These are phyloP conservation scores for Corylus avellana DNA, from an alignment of 306 rosid genomes.

Conservation along the genomic window DNA sequence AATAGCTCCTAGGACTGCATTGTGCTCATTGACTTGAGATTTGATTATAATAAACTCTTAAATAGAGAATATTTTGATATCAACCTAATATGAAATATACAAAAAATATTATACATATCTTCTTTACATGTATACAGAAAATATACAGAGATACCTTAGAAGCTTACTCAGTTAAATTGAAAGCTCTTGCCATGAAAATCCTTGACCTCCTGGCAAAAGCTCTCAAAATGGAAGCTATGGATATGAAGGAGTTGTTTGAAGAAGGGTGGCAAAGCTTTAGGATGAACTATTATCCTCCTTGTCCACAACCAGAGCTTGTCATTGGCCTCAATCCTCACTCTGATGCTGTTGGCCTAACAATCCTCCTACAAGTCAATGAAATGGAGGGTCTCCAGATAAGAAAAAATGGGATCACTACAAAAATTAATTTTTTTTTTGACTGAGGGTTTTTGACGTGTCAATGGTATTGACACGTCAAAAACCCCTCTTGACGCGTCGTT, in stretches of 20 bases:
- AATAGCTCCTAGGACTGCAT: too few species aligned
- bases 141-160: background rate
- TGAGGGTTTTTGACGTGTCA: too few species aligned
- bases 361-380: constrained; percentile 41
- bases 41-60: too few species aligned
- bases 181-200: constrained; percentile 21
- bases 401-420: constrained; percentile 35
- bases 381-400: constrained; percentile 37
- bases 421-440: too few species aligned
- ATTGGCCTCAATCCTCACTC: constrained; percentile 40
- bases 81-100: too few species aligned
- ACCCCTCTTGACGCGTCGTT: too few species aligned
- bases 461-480: too few species aligned
- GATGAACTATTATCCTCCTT: constrained; percentile 48
- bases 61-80: too few species aligned
- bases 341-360: constrained; percentile 31
- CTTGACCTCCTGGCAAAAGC: constrained; percentile 24
- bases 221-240: constrained; percentile 15
- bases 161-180: background rate
- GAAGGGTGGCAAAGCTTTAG: constrained; percentile 27
- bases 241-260: constrained; percentile 28
- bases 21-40: too few species aligned
- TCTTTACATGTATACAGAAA: constrained; percentile 42
- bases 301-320: constrained; percentile 40
- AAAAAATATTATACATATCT: background rate